Base-by-base conservation (phyloP, 1,284 basidiomycete genomes). In the Gomphus sp. region DNA sequence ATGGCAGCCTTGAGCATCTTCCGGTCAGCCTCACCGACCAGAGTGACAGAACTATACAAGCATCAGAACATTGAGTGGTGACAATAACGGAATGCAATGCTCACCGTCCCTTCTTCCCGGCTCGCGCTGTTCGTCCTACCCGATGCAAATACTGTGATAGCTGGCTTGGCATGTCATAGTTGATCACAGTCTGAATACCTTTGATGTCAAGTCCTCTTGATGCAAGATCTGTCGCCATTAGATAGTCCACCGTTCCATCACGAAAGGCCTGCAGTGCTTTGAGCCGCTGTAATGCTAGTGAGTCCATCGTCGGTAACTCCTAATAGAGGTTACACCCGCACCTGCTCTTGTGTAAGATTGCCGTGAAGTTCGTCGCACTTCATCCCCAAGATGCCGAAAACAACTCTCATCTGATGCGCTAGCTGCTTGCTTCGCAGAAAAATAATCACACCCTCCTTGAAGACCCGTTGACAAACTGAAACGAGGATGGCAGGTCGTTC, bases 191-290 rank as follows among this genome's bases (percentile, higher is more conserved):
- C 68, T 97, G 91, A n/a, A 98, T 89, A 18, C 94, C 95, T 67
- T 95, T 96, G 75, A 98, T 98, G 74, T 98, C 95, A 36, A 98
- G 79, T 73, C 95, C 95, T 65, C 95, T 87, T 62, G 93, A 91
- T 28, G 96, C 96, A 22, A 99, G 78, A 72, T 98, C 96, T 0
- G 96, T 99, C 0, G 95, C 95, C 77, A 98, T 88, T 8, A 99
- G 77, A 72, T 87, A 98, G 70, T 94, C 91, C 39, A 90, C 89
- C 47, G 80, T 72, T 33, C 91, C 88, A 62, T 93, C 89, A 60
- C 92, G 87, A 76, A 98, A 99, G 59, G 82, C 78, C 67, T 90
- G 87, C 34, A 99, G 79, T 2, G 94, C 85, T 71, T 80, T 82
- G 47, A 99, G 77, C 69, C 96, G 88, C 89, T 96, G 70, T 34